These are phyloP conservation scores for Camellia granthamiana DNA, from an alignment of 148 eudicot genomes.

Conservation along the genomic window DNA sequence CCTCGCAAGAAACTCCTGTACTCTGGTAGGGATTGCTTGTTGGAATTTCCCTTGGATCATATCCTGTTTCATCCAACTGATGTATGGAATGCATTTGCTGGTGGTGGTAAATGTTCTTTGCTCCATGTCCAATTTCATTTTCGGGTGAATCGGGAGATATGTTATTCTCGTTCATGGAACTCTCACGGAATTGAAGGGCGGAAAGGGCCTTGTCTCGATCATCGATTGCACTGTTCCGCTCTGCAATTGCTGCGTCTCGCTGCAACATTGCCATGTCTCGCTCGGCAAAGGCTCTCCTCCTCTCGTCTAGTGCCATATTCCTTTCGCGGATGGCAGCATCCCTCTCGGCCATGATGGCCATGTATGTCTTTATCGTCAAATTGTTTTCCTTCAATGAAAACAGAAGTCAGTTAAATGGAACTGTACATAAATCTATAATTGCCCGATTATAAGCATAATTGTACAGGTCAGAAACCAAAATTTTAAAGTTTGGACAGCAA, in stretches of 20 bases:
- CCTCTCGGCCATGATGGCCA: constrained; percentile 55
- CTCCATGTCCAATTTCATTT: constrained; percentile 4
- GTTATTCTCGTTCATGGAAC: constrained; percentile 31
- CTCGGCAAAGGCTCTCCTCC: constrained; percentile 50
- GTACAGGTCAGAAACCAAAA: not conserved
- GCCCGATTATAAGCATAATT: not conserved
- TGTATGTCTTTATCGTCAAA: constrained; percentile 45
- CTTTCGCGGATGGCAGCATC: constrained; percentile 52
- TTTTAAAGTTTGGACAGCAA: not conserved
- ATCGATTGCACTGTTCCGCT: constrained; percentile 38
- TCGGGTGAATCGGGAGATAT: constrained; percentile 23
- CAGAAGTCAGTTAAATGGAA: not conserved
- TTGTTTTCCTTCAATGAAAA: constrained; percentile 32
- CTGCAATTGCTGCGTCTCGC: constrained; percentile 49
- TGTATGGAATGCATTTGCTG: constrained; percentile 21
- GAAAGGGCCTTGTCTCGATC: constrained; percentile 44
- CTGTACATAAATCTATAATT: not conserved
- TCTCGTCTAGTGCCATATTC: constrained; percentile 46
- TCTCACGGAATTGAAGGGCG: constrained; percentile 27
- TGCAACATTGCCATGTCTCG: constrained; percentile 54
- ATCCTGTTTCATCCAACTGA: constrained; percentile 19
- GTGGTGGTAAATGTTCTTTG: constrained; percentile 18
- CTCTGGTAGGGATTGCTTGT: not conserved
- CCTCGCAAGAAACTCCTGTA: constrained; percentile 6
- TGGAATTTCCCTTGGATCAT: constrained; percentile 20